phyloP scores from a whole-genome alignment of 2,329 filamentous ascomycete species.

The Mariannaea sp. region DNA sequence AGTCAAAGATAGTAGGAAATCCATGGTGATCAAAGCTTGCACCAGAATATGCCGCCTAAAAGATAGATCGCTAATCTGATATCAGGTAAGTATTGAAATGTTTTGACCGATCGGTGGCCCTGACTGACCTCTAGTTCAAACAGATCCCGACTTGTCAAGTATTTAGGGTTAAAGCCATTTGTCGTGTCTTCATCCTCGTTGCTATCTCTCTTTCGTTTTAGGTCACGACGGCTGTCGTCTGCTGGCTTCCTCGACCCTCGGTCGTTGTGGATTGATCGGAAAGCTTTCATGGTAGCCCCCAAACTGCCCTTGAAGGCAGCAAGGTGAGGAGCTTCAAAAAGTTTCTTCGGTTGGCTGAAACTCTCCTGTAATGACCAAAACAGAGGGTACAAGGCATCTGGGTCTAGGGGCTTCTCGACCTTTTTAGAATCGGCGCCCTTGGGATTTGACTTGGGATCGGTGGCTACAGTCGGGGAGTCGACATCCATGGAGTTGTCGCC shows the following conservation, averaged over 20 bases:
- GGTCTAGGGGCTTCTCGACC: slow-evolving; percentile 61
- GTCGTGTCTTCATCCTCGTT: slow-evolving; percentile 57
- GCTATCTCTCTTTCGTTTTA: slow-evolving; percentile 71
- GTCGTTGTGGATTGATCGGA: slow-evolving; percentile 56
- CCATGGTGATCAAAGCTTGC: slow-evolving; percentile 90
- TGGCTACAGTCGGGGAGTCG: slow-evolving; percentile 54
- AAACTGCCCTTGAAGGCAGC: slow-evolving; percentile 80
- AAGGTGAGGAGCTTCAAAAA: slow-evolving; percentile 77
- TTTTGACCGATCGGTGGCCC: too few species aligned
- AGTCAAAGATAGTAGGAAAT: slow-evolving; percentile 92
- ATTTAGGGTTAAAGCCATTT: slow-evolving; percentile 86
- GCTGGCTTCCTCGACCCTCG: slow-evolving; percentile 56
- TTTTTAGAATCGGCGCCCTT: slow-evolving; percentile 53
- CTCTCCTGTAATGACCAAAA: slow-evolving; percentile 94
- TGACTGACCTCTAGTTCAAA: slow-evolving; percentile 86
- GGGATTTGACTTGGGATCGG: slow-evolving; percentile 35
- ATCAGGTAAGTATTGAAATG: not conserved
- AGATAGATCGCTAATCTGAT: slow-evolving; percentile 84
- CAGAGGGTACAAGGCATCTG: slow-evolving; percentile 79
- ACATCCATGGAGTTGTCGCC: slow-evolving; percentile 63
- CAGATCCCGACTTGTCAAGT: slow-evolving; percentile 93
- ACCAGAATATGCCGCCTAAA: slow-evolving; percentile 95
- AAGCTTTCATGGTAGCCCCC: slow-evolving; percentile 65
- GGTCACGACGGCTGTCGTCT: slow-evolving; percentile 67
- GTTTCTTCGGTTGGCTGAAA: slow-evolving; percentile 85